Evolutionary conservation across 148 eudicot species (phyloP), one percentile per base, ranked within the genome.

Genomic region (Polygonum maritimum): DNA sequence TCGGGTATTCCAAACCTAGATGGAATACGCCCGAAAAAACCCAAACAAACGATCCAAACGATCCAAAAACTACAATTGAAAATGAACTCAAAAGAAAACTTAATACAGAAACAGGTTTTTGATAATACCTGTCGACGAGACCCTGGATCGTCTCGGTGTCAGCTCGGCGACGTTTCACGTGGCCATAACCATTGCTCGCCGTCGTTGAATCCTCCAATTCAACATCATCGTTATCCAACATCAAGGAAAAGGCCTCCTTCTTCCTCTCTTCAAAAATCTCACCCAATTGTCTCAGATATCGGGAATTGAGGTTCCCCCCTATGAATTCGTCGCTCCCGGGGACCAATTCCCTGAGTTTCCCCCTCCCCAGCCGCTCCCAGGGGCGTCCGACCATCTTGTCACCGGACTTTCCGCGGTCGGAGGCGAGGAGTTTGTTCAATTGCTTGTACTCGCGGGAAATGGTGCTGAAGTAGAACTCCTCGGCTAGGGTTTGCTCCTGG

Each of bases 51-150:
- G n/a, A n/a, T n/a, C n/a, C n/a, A n/a, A n/a, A n/a, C n/a, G n/a
- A n/a, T n/a, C n/a, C n/a, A n/a, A n/a, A n/a, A n/a, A n/a, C n/a
- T n/a, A n/a, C n/a, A n/a, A n/a, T n/a, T n/a, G n/a, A n/a, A n/a
- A n/a, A n/a, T n/a, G n/a, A n/a, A n/a, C n/a, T n/a, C n/a, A n/a
- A n/a, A n/a, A n/a, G n/a, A n/a, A n/a, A n/a, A n/a, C n/a, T n/a
- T n/a, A n/a, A n/a, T n/a, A n/a, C n/a, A n/a, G n/a, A n/a, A n/a
- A n/a, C n/a, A n/a, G n/a, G n/a, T n/a, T n/a, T n/a, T n/a, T n/a
- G n/a, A n/a, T n/a, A n/a, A n/a, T n/a, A 94, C 98, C 89, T 94
- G 54, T 92, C 74, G 44, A 92, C 87, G 67, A 92, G 89, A 75
- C 92, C 77, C 63, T 77, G 78, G 76, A 94, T 86, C 2, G 91